Conservation (phyloP, 164 flowering plant species). For the Berberis thunbergii region DNA sequence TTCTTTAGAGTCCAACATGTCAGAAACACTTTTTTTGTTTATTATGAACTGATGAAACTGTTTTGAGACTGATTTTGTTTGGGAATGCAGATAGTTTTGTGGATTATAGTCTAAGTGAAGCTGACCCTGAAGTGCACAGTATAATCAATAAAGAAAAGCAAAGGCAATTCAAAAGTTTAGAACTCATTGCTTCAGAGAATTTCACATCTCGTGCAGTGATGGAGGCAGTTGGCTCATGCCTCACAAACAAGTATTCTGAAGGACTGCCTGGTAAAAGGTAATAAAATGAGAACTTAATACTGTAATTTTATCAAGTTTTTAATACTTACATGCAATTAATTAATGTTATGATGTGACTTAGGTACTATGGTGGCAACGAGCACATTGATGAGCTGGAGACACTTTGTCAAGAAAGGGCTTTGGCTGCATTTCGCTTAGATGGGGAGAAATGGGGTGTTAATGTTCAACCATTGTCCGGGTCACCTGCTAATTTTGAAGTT, state of each 20-base stretch:
- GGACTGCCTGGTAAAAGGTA: constrained; percentile 98
- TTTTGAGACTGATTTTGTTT: no score
- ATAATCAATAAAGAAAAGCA: constrained; percentile 75
- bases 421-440: constrained; percentile 77
- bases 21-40: no score
- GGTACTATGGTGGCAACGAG: constrained; percentile 97
- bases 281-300: background rate
- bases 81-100: constrained; percentile 27
- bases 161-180: constrained; percentile 72
- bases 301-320: background rate
- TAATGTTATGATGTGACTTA: constrained; percentile 13
- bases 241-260: constrained; percentile 94
- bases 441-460: constrained; percentile 84
- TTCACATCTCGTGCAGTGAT: constrained; percentile 91
- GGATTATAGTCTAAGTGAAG: constrained; percentile 47
- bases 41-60: no score
- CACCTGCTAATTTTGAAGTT: constrained; percentile 96
- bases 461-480: constrained; percentile 96
- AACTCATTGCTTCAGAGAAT: constrained; percentile 95
- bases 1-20: no score
- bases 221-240: constrained; percentile 98
- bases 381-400: constrained; percentile 83
- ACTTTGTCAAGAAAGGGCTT: constrained; percentile 82
- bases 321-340: background rate
- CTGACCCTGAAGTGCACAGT: constrained; percentile 66